phyloP scores from a whole-genome alignment of 305 asterid genomes.

The Plantago lanceolata region DNA sequence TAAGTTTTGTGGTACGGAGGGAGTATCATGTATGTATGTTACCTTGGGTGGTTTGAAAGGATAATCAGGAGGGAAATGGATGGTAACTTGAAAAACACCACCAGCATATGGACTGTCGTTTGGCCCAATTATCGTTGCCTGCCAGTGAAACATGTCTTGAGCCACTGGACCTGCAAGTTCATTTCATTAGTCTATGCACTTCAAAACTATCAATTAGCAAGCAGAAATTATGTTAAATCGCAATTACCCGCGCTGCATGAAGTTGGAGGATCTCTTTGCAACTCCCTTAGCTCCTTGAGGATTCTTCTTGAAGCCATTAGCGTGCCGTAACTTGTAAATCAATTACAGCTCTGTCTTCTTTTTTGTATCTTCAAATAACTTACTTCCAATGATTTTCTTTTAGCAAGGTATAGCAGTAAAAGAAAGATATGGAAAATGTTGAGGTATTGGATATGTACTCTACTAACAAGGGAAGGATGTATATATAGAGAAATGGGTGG shows the following conservation, averaged over 20 bases:
- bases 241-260: slow-evolving; percentile 72
- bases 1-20: too few relatives aligned
- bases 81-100: slow-evolving; percentile 84
- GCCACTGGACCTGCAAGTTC: slow-evolving; percentile 64
- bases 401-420: slow-evolving; percentile 11
- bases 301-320: slow-evolving; percentile 60
- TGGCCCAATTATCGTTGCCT: slow-evolving; percentile 90
- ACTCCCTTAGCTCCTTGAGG: slow-evolving; percentile 68
- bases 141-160: slow-evolving; percentile 85
- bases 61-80: slow-evolving; percentile 80
- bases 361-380: too few relatives aligned
- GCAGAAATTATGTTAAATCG: neutral
- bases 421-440: neutral
- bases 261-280: slow-evolving; percentile 83
- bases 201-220: too few relatives aligned
- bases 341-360: neutral
- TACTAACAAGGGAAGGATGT: neutral
- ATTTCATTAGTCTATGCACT: neutral
- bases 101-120: slow-evolving; percentile 84
- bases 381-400: neutral
- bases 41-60: slow-evolving; percentile 96
- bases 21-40: too few relatives aligned
- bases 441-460: slow-evolving; percentile 17
- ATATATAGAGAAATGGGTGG: slow-evolving; percentile 27
- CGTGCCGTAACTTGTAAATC: neutral